Conservation (phyloP, 2,329 filamentous ascomycete species). For the Diaporthe helianthi region DNA sequence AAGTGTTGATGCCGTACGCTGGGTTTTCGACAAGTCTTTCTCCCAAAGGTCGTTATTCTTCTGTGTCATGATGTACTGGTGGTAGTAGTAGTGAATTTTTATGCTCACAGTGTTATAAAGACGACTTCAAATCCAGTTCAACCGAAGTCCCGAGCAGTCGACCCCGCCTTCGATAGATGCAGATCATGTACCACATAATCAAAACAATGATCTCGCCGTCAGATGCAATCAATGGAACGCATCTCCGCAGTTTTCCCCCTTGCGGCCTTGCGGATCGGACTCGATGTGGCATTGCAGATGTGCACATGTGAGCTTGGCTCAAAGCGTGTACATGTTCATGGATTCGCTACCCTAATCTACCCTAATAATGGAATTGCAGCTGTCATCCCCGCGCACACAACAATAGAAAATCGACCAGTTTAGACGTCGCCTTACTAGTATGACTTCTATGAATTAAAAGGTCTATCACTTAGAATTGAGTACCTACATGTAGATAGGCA, state of each 20-base stretch:
- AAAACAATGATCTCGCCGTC: background rate
- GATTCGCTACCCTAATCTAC: background rate
- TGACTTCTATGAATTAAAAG: no score
- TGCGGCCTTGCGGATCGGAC: background rate
- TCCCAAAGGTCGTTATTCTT: no score
- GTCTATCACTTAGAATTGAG: no score
- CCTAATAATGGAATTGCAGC: background rate
- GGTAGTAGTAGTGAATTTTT: no score
- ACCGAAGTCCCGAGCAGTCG: background rate
- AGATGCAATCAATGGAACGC: background rate
- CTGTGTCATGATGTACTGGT: background rate
- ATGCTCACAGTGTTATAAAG: background rate
- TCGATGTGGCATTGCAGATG: background rate
- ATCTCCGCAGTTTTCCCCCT: conserved; percentile 3
- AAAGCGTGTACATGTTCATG: background rate
- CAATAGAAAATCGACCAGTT: background rate
- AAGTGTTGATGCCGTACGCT: no score
- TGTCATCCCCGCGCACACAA: background rate
- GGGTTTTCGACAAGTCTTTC: background rate
- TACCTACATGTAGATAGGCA: no score
- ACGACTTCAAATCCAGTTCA: background rate
- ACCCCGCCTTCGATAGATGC: background rate
- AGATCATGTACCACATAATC: background rate
- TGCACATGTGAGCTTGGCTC: background rate
- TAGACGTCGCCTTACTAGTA: no score